phyloP scores from a whole-genome alignment of 2,329 filamentous ascomycete species.

The Fulvia fulva region DNA sequence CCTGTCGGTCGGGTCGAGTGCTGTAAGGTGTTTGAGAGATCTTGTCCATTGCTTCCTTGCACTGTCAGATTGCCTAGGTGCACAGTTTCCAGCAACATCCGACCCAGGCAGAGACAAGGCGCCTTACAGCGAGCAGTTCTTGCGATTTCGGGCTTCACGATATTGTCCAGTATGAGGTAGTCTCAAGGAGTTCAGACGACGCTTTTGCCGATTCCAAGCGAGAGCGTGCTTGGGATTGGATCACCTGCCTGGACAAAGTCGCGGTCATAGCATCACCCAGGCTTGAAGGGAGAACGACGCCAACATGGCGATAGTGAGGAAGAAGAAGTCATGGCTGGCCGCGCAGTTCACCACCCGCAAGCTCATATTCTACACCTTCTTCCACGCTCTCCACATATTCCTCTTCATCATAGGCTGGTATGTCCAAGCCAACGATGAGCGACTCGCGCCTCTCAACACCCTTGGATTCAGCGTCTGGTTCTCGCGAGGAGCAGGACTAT shows the following conservation, averaged over 20 bases:
- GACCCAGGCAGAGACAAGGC: background rate
- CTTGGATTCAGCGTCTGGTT: constrained; percentile 91
- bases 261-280: background rate
- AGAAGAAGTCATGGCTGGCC: constrained; percentile 32
- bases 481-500: constrained; percentile 86
- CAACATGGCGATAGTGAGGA: constrained; percentile 20
- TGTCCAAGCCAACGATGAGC: constrained; percentile 66
- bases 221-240: background rate
- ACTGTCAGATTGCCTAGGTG: background rate
- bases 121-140: background rate
- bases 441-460: constrained; percentile 72
- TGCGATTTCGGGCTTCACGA: background rate
- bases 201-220: background rate
- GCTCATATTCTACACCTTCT: constrained; percentile 35
- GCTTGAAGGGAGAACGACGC: background rate
- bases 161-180: background rate
- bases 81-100: background rate
- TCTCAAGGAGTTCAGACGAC: background rate
- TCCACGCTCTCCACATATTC: constrained; percentile 36
- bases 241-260: background rate
- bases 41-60: too few relatives aligned
- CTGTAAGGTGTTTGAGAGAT: background rate
- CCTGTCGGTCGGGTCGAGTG: background rate
- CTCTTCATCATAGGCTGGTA: constrained; percentile 39
- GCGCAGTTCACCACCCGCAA: constrained; percentile 34